A percentile compares a stretch with the other conserved stretches of the same genome.
These are phyloP conservation scores for Hericium rajendrae DNA, from an alignment of 768 basidiomycete genomes.

Conservation along the genomic window DNA sequence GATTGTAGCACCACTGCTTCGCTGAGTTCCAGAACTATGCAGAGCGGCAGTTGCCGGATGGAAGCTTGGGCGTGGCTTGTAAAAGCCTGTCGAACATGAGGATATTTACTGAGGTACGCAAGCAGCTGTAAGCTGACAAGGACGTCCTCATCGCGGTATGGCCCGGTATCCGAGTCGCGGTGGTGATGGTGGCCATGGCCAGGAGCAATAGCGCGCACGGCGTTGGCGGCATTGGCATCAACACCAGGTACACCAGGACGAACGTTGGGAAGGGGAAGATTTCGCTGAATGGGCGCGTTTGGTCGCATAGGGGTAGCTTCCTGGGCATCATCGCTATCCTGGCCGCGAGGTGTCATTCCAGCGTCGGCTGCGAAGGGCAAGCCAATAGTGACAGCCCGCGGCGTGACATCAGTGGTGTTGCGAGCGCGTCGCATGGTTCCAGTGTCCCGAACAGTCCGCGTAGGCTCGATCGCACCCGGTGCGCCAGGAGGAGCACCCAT, in stretches of 20 bases:
- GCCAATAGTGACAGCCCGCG: conserved; percentile 49
- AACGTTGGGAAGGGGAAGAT: conserved; percentile 10
- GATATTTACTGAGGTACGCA: conserved; percentile 95
- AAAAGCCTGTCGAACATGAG: conserved; percentile 92
- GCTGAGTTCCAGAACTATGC: conserved; percentile 1
- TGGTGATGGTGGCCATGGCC: conserved; percentile 22
- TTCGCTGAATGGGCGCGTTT: conserved; percentile 10
- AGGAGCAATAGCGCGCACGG: neutral
- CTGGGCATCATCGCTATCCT: conserved; percentile 13
- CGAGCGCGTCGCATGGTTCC: conserved; percentile 17
- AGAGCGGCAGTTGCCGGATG: conserved; percentile 54
- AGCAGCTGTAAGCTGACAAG: conserved; percentile 84
- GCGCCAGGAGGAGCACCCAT: conserved; percentile 89
- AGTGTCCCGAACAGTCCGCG: conserved; percentile 15
- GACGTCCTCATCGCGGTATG: conserved; percentile 92
- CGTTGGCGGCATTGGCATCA: neutral
- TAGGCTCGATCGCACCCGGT: conserved; percentile 60
- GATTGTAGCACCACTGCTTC: neutral
- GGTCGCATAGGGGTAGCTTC: conserved; percentile 10
- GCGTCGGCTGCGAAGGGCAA: conserved; percentile 29
- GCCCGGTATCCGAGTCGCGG: conserved; percentile 39
- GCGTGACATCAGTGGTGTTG: conserved; percentile 38
- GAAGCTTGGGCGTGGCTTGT: conserved; percentile 76
- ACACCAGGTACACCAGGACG: conserved; percentile 3
- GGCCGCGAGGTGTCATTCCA: conserved; percentile 2